Evolutionary conservation across 2,329 filamentous ascomycete species (phyloP).

Genomic region (Fusarium stilboides): DNA sequence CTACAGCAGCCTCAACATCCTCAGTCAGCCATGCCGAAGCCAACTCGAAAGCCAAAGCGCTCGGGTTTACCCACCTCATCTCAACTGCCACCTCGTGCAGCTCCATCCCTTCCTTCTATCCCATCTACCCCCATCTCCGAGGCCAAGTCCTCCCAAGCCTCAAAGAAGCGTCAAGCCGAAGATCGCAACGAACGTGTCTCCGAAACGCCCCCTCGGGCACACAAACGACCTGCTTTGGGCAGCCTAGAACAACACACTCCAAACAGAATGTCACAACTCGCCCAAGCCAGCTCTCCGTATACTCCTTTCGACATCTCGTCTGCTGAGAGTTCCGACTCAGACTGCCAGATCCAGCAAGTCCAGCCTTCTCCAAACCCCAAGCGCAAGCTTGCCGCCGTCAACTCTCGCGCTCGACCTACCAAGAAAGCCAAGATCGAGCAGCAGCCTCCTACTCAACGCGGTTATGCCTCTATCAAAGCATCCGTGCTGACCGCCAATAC

Average conservation of each 20-base stretch:
- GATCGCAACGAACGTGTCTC: constrained; percentile 11
- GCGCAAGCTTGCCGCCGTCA: constrained; percentile 23
- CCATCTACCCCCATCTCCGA: constrained; percentile 2
- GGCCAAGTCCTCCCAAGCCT: constrained; percentile 6
- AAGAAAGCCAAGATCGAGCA: constrained; percentile 26
- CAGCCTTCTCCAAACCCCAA: constrained; percentile 23
- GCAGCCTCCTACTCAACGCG: background rate
- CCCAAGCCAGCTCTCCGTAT: constrained; percentile 32
- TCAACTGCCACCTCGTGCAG: background rate
- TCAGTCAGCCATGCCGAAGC: background rate
- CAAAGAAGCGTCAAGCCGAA: background rate
- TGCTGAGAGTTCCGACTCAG: constrained; percentile 32
- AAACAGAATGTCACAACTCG: constrained; percentile 1
- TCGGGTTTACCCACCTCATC: background rate
- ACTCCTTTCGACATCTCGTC: constrained; percentile 44
- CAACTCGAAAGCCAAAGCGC: constrained; percentile 1
- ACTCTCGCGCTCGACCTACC: constrained; percentile 3
- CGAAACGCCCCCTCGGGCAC: constrained; percentile 16
- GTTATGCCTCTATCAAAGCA: constrained; percentile 6
- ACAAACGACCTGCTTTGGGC: constrained; percentile 1
- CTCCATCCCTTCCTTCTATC: constrained; percentile 2
- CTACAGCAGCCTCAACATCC: background rate
- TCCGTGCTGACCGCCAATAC: background rate
- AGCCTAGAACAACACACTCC: constrained; percentile 9
- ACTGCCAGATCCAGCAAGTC: constrained; percentile 32